These are phyloP conservation scores for Acanthamoeba sp. DNA, from an alignment of 208 protist genomes.

Conservation along the genomic window DNA sequence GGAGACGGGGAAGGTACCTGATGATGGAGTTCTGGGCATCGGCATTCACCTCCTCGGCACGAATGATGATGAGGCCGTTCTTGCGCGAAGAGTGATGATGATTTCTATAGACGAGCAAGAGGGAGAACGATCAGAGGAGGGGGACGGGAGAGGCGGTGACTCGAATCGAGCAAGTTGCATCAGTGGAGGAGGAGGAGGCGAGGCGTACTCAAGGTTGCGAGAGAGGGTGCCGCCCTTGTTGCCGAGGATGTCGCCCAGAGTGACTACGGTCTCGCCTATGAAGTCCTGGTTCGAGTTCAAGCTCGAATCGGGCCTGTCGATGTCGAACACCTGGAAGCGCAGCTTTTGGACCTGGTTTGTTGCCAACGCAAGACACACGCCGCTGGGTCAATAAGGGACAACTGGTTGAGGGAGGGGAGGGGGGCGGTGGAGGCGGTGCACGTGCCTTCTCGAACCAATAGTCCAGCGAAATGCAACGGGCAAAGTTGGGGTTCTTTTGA, in stretches of 20 bases:
- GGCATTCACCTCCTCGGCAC: neutral
- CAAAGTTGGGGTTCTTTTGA: constrained; percentile 48
- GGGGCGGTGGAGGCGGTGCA: too few relatives aligned
- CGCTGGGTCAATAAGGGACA: too few relatives aligned
- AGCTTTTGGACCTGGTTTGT: constrained; percentile 66
- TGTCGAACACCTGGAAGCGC: constrained; percentile 25
- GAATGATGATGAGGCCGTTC: constrained; percentile 9
- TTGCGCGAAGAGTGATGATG: neutral
- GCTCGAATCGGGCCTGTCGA: neutral
- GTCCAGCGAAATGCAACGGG: neutral
- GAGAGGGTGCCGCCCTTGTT: neutral
- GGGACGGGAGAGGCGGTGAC: neutral
- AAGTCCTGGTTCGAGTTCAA: neutral
- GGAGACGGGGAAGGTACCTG: neutral
- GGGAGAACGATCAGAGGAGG: too few relatives aligned
- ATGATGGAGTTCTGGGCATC: neutral
- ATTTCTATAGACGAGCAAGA: neutral
- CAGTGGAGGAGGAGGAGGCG: neutral
- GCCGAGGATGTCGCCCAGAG: constrained; percentile 8
- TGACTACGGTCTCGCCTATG: neutral
- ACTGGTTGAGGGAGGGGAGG: too few relatives aligned
- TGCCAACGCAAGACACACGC: too few relatives aligned
- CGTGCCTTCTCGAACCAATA: constrained; percentile 69
- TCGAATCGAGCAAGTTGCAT: neutral
- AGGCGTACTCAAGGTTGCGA: neutral